phyloP scores from a whole-genome alignment of 2,329 filamentous ascomycete species.

The Trichocomaceae sp. region DNA sequence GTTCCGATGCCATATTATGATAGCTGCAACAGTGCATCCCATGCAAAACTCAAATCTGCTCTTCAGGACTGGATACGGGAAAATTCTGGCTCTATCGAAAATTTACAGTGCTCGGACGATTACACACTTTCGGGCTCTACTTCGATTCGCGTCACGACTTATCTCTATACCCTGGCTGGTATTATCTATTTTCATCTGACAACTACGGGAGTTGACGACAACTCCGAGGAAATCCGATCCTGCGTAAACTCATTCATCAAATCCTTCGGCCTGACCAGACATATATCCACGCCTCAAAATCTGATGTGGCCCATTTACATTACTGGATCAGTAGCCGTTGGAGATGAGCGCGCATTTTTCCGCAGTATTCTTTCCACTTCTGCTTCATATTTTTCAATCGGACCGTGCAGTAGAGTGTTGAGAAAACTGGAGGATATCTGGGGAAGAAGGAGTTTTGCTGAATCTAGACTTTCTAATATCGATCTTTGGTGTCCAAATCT shows the following conservation, averaged over 20 bases:
- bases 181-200: neutral
- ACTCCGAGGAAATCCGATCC: neutral
- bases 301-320: neutral
- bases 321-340: slow-evolving; percentile 1
- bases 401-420: neutral
- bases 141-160: slow-evolving; percentile 2
- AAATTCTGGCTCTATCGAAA: neutral
- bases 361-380: neutral
- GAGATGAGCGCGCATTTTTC: neutral
- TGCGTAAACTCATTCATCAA: slow-evolving; percentile 1
- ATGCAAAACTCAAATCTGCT: neutral
- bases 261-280: neutral
- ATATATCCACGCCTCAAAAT: slow-evolving; percentile 1
- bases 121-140: neutral
- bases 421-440: slow-evolving; percentile 3
- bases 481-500: slow-evolving; percentile 1
- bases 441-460: neutral
- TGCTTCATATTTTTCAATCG: slow-evolving; percentile 6
- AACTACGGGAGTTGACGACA: neutral
- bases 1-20: neutral
- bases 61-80: neutral
- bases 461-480: neutral
- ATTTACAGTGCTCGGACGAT: slow-evolving; percentile 1
- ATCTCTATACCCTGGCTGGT: slow-evolving; percentile 1
- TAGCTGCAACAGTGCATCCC: neutral